These are phyloP conservation scores for Quercus glauca DNA, from an alignment of 306 rosid species.

Conservation along the genomic window DNA sequence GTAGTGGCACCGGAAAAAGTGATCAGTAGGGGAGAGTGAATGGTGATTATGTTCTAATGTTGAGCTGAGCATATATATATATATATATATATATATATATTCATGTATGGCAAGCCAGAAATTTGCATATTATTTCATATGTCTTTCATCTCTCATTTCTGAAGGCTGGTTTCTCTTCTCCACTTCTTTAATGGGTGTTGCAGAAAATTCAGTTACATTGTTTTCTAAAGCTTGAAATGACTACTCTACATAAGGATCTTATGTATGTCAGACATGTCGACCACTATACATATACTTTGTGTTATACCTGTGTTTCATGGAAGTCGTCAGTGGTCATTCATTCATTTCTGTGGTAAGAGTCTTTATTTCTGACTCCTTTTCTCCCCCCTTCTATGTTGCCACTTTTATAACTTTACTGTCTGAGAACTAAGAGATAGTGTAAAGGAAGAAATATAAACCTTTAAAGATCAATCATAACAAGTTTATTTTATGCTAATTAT, in stretches of 20 bases:
- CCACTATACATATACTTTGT: not conserved
- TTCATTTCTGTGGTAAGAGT: conserved; percentile 5
- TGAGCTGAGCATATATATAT: conserved; percentile 20
- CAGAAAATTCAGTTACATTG: conserved; percentile 1
- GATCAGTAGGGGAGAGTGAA: conserved; percentile 16
- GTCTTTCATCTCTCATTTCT: conserved; percentile 2
- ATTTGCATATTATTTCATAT: conserved; percentile 15
- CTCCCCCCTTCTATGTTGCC: conserved; percentile 6
- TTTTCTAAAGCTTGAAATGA: conserved; percentile 22
- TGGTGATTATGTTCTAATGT: conserved; percentile 20
- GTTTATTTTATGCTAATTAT: conserved; percentile 36
- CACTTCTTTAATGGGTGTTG: not conserved
- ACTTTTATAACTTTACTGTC: conserved; percentile 47
- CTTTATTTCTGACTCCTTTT: conserved; percentile 33
- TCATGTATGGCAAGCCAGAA: conserved; percentile 16
- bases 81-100: conserved; percentile 10
- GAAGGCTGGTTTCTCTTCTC: not conserved
- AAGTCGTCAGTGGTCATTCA: conserved; percentile 9
- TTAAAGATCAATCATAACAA: conserved; percentile 26
- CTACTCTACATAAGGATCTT: conserved; percentile 23
- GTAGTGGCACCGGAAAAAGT: conserved; percentile 45
- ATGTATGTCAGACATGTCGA: conserved; percentile 27
- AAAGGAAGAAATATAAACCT: conserved; percentile 18
- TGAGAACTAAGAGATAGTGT: conserved; percentile 19
- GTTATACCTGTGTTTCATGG: conserved; percentile 23